These are phyloP conservation scores for Amphibolis antarctica DNA, from an alignment of 106 monocot genomes.

Conservation along the genomic window DNA sequence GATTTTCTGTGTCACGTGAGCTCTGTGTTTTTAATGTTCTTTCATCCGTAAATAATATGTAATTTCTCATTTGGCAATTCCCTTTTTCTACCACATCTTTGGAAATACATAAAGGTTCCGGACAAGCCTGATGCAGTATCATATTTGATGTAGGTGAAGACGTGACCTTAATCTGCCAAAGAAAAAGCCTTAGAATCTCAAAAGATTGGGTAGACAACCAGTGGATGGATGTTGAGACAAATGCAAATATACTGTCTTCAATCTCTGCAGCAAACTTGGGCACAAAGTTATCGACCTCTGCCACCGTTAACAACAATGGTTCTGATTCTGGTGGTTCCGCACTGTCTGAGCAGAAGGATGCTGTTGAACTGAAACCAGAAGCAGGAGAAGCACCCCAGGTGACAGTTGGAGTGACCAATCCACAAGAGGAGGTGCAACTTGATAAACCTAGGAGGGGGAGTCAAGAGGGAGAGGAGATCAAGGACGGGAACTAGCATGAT, in stretches of 20 bases:
- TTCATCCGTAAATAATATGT: no score
- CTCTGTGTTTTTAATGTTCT: no score
- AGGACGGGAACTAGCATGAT: neutral
- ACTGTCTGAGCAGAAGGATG: slow-evolving; percentile 3
- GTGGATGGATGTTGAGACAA: slow-evolving; percentile 59
- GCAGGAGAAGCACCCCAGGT: neutral
- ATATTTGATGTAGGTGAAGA: slow-evolving; percentile 52
- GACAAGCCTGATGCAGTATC: neutral
- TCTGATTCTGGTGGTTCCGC: slow-evolving; percentile 5
- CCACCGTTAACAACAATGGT: neutral
- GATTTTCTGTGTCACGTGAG: no score
- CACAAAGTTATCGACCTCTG: slow-evolving; percentile 24
- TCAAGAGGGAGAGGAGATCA: neutral
- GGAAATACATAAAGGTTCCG: neutral
- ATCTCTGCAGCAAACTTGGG: slow-evolving; percentile 22
- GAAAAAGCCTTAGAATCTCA: slow-evolving; percentile 46
- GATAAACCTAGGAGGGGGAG: neutral
- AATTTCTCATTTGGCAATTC: no score
- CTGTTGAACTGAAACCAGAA: neutral
- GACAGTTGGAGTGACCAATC: neutral
- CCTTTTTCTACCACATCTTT: neutral
- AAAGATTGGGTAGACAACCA: slow-evolving; percentile 58
- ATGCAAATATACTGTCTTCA: slow-evolving; percentile 35
- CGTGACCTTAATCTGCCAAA: slow-evolving; percentile 32
- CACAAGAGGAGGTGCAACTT: neutral